These are phyloP conservation scores for Aspergillus nidulans DNA, from an alignment of 495 filamentous ascomycete species.

Conservation along the genomic window DNA sequence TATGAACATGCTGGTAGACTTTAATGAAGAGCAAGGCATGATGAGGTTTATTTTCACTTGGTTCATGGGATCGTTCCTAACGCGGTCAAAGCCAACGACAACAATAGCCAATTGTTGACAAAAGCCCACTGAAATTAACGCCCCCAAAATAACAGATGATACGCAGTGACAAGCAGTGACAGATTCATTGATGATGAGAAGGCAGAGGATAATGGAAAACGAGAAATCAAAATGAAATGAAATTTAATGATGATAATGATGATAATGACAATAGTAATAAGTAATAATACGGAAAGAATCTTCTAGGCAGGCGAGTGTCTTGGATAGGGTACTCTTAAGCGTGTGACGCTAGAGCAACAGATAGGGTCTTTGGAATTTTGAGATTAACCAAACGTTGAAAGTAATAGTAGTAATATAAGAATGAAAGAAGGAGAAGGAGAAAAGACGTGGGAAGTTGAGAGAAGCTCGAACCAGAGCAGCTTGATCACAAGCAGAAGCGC, in stretches of 20 bases:
- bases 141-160: constrained; percentile 9
- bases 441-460: constrained; percentile 14
- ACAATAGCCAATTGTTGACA: constrained; percentile 2
- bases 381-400: constrained; percentile 32
- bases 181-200: too few species aligned
- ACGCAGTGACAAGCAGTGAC: too few species aligned
- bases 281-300: background rate
- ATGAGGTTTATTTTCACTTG: constrained; percentile 14
- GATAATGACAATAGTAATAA: constrained; percentile 2
- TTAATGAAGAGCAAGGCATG: constrained; percentile 8
- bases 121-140: constrained; percentile 10
- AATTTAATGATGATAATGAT: background rate
- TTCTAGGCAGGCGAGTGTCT: constrained; percentile 8
- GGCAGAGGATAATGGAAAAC: constrained; percentile 5
- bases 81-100: constrained; percentile 1
- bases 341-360: constrained; percentile 17
- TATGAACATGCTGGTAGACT: background rate
- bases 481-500: constrained; percentile 29
- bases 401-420: constrained; percentile 29
- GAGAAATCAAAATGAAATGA: background rate
- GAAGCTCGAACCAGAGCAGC: constrained; percentile 25
- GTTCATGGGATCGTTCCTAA: constrained; percentile 21
- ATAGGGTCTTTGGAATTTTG: constrained; percentile 12
- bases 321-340: constrained; percentile 8
- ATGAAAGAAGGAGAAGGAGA: constrained; percentile 29